Base-by-base conservation (phyloP, 345 rosid genomes). In the Camelina laxa region DNA sequence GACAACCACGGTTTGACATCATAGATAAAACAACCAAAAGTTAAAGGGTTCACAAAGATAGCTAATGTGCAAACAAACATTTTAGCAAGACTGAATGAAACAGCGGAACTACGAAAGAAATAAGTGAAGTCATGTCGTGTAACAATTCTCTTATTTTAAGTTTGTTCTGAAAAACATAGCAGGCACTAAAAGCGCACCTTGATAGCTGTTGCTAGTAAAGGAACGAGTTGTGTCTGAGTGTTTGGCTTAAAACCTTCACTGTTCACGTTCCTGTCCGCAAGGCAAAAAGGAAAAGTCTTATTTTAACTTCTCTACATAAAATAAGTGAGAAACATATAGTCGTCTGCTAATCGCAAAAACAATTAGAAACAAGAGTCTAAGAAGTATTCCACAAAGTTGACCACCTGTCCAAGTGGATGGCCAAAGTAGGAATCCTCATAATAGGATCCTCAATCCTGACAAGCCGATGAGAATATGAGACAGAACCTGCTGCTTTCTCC, bases 391-490 rank as follows among this genome's bases (percentile, higher is more conserved):
- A 39, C 21, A 49, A 41, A 48, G 11, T 5, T 22, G 0, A 31
- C 47, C 14, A 91, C 99, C 97, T 92, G 82, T 95, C 97, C 64
- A 95, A 81, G 80, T 95, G 99, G 74, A 90, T 95, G 60, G 99
- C 99, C 55, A 95, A 72, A 9, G 99, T 90, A 20, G 98, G 99
- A 73, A 95, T 78, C 60, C 99, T 92, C 91, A 95, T 83, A 9
- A 95, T 92, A 60, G 99, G 94, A 67, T 90, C 97, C 47, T 86
- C 81, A 50, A 95, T 81, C 82, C 92, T 87, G 51, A 95, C 88
- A 2, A 95, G 85, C 8, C 74, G 82, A 76, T 95, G 99, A 22
- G 86, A 83, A 76, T 87, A 95, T 0, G 87, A 81, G 62, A 76
- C 75, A 3, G 85, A 85, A 75, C 87, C 91, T 20, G 73, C 79